Evolutionary conservation across 768 basidiomycete genomes (phyloP).

Genomic region (Tulasnella sp.): DNA sequence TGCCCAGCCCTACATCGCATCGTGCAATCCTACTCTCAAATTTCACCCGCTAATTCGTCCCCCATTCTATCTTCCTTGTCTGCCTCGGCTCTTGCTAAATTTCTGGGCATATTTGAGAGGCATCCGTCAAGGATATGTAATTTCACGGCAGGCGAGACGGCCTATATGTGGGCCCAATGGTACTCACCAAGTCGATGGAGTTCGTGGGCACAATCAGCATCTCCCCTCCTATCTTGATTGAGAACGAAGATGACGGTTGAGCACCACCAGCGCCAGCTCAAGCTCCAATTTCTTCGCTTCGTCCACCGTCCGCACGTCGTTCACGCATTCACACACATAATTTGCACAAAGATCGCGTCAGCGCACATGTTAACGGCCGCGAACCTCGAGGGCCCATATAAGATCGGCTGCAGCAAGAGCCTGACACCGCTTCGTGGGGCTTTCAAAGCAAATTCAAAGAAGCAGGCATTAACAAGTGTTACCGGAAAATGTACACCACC

Average conservation of each 20-base stretch:
- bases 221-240: neutral
- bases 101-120: neutral
- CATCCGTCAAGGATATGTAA: slow-evolving; percentile 21
- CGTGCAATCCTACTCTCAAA: slow-evolving; percentile 2
- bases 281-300: neutral
- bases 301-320: neutral
- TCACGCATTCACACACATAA: neutral
- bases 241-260: neutral
- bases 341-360: neutral
- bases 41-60: neutral
- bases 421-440: no score
- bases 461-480: no score
- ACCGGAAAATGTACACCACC: no score
- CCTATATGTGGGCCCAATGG: slow-evolving; percentile 35
- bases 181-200: slow-evolving; percentile 31
- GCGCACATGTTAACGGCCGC: neutral
- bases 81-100: neutral
- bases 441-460: no score
- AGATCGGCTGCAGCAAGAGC: no score
- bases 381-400: neutral
- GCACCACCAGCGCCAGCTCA: neutral
- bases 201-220: slow-evolving; percentile 31
- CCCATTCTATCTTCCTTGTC: neutral
- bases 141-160: slow-evolving; percentile 29
- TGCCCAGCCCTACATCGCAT: slow-evolving; percentile 32